Evolutionary conservation across 306 rosid species (phyloP), one percentile per base, ranked within the genome.

Genomic region (Vigna hirtella): DNA sequence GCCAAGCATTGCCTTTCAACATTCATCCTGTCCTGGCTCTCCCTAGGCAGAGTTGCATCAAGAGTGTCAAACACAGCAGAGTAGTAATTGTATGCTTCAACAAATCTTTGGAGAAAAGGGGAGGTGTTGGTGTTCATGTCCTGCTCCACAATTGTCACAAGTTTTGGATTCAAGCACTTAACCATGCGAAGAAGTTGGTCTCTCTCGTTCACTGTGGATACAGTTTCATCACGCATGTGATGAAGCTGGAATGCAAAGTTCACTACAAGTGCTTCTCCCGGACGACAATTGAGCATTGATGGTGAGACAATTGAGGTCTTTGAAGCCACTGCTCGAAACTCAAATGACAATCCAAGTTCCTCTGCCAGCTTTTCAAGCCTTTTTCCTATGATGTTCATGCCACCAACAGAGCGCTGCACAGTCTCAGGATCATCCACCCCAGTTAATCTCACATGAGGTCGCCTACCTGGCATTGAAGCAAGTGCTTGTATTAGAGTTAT

Each of bases 221-320:
- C 98, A 5, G 94, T 94, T 76, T 94, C 98, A 26, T 94, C 97
- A 0, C 89, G 97, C 97, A 94, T 92, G 87, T 94, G 98, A 73
- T 94, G 98, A 66, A 94, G 98, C 86, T 88, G 95, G 72, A 92
- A 94, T 15, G 97, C 94, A 70, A 92, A 94, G 85, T 94, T 94
- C 32, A 94, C 92, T 6, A 94, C 53, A 9, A 94, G 87, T 52
- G 93, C 95, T 82, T 94, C 98, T 53, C 93, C 98, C 0, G 89
- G 92, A 56, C 81, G 86, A 76, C 91, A 84, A 28, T 82, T 81
- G 28, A 94, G 92, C 93, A 90, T 90, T 40, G 98, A 83, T 66
- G 97, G 89, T 5, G 85, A 76, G 64, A 92, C 83, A 1, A 80
- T 38, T 42, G 97, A 84, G 50, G 97, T 81, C 62, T 75, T 88